Base-by-base conservation (phyloP, 495 filamentous ascomycete species). In the Cairneyella variabilis region DNA sequence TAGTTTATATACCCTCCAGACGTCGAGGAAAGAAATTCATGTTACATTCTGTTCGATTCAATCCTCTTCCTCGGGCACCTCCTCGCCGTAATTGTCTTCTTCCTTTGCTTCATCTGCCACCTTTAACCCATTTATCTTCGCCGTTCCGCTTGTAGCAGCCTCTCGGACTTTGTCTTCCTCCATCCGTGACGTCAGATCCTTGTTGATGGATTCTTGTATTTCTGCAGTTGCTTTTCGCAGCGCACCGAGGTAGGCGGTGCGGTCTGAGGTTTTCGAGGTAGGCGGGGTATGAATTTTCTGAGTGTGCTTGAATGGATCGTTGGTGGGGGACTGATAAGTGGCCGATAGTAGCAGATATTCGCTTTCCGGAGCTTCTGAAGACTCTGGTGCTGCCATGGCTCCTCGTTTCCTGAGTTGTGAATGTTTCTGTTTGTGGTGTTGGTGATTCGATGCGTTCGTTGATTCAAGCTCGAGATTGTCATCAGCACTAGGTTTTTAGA, bases 41-140 rank as follows among this genome's bases (percentile, higher is more conserved):
- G 12, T 43, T 45, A 4, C 23, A 42, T 34, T 38, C 32, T n/a
- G 53, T 54, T 26, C 70, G 62, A 73, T 60, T 47, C 51, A 57
- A 46, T 53, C 59, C 54, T 65, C 70, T 70, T 68, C 77, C 70
- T 83, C 83, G 6, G 79, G 74, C 1, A 83, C 81, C 61, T 95
- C 89, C 69, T 92, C 89, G 32, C 85, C 91, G 60, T 93, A 95
- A 56, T 88, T 88, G 55, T 90, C 90, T 57, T 95, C 92, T 64
- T 91, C 90, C 54, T 82, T 78, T 23, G 75, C 73, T 51, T 82
- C 74, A 26, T 78, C 78, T 2, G 75, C 78, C 16, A 70, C 62
- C 32, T 76, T 66, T n/a, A n/a, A n/a, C n/a, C n/a, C n/a, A n/a
- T 73, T 69, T 2, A 50, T 64, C 42, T 52, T 47, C 14, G 39